Evolutionary conservation across 495 filamentous ascomycete genomes (phyloP).

Genomic region (Copromyces sp.): DNA sequence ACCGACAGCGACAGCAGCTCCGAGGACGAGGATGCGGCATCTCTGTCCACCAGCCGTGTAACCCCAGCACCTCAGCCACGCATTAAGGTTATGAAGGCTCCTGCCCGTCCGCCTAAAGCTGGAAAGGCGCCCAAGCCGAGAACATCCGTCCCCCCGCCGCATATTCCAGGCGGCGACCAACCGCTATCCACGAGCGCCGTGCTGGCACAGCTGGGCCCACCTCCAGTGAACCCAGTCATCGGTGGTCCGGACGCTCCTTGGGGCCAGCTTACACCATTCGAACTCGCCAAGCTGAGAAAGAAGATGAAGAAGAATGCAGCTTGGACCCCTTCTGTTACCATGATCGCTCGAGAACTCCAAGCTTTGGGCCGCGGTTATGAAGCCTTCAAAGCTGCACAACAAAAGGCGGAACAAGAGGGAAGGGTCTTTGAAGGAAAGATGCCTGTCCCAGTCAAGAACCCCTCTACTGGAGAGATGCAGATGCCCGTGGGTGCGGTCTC

Average conservation of each 20-base stretch:
- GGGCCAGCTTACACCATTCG: constrained; percentile 81
- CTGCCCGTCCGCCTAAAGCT: constrained; percentile 24
- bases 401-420: constrained; percentile 56
- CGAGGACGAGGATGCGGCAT: constrained; percentile 24
- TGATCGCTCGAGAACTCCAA: constrained; percentile 84
- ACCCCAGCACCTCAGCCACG: constrained; percentile 27
- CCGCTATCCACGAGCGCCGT: constrained; percentile 72
- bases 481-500: constrained; percentile 41
- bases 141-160: constrained; percentile 40
- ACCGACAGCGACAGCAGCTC: constrained; percentile 36
- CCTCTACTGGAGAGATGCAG: constrained; percentile 34
- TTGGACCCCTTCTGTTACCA: constrained; percentile 91
- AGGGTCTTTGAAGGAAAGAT: constrained; percentile 45
- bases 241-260: constrained; percentile 78
- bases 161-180: constrained; percentile 38
- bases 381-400: constrained; percentile 59
- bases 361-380: constrained; percentile 66
- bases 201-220: constrained; percentile 63
- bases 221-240: constrained; percentile 61
- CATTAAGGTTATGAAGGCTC: constrained; percentile 30
- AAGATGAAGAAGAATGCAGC: constrained; percentile 98
- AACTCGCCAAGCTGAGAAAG: constrained; percentile 84
- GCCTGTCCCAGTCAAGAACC: constrained; percentile 34
- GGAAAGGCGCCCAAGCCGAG: constrained; percentile 26
- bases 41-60: constrained; percentile 18